Conservation (phyloP, 169 alveolate genomes). For the Eimeria sp. region DNA sequence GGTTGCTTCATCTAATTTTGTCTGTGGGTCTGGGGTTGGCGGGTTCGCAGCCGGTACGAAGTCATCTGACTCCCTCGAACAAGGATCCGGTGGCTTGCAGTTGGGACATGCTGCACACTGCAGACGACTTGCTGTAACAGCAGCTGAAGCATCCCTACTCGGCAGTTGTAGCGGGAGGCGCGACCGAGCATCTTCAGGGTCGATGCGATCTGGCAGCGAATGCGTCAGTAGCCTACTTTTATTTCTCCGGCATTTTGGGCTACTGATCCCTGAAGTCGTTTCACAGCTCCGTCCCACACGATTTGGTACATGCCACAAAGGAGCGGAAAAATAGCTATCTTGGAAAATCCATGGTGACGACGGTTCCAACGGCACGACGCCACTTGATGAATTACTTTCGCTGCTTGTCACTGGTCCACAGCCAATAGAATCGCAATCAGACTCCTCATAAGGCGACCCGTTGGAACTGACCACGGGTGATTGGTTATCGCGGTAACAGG, state of each 20-base stretch:
- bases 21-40: neutral
- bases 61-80: neutral
- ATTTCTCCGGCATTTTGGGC: neutral
- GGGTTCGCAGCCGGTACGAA: neutral
- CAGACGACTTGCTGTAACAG: neutral
- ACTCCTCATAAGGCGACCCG: neutral
- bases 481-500: neutral
- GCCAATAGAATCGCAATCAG: neutral
- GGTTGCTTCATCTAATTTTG: conserved; percentile 24
- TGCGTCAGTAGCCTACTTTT: conserved; percentile 22
- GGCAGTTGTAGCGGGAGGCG: neutral
- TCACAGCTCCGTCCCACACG: neutral
- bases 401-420: neutral
- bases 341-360: neutral
- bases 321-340: conserved; percentile 4
- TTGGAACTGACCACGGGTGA: neutral
- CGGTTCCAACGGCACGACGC: neutral
- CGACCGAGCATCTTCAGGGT: neutral
- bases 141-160: neutral
- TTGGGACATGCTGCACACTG: neutral
- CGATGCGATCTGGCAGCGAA: conserved; percentile 47
- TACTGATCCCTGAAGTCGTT: neutral
- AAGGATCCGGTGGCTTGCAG: neutral
- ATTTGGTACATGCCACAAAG: neutral
- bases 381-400: neutral